Evolutionary conservation across 441 rosid species (phyloP), one percentile per base, ranked within the genome.

Genomic region (Gossypium davidsonii): DNA sequence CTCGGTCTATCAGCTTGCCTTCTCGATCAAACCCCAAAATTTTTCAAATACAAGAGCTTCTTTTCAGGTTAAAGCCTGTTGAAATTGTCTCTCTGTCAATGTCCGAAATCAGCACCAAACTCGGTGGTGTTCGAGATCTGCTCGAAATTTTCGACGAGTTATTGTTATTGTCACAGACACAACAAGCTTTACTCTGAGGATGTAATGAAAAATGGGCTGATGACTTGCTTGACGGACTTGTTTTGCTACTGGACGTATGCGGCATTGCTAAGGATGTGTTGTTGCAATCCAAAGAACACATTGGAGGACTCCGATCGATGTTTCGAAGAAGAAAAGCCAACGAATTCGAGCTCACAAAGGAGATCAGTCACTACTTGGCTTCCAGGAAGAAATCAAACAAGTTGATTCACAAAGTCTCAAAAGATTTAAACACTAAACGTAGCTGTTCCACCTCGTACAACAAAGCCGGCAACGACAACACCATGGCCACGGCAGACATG

Each of bases 1-100:
- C 78, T 67, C 76, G 83, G 5, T 84, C 89, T 15, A 79, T 82
- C 67, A 83, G 86, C 76, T 81, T 84, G 74, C 85, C 86, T 15
- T 74, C 88, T 18, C 76, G 74, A 31, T 78, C 78, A 48, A 84
- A 83, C 74, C 85, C 80, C 3, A 44, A 74, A 42, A 52, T 75
- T 67, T 53, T 82, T 25, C 68, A 74, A 48, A 66, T 81, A 1
- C 75, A 83, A 34, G 82, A 80, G 59, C 80, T 79, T 3, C 31
- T 84, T 31, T 15, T 4, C 69, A 78, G 77, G 55, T 59, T 83
- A 56, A 74, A 75, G 55, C 59, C 79, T 49, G 48, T 76, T 2
- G 79, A 78, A 21, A 71, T n/a, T 48, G 67, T 73, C 55, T 67
- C 81, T 2, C 78, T 74, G 20, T 76, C 79, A 48, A 15, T 62